phyloP scores from a whole-genome alignment of 1,284 basidiomycete species.

The Ustilago curta region DNA sequence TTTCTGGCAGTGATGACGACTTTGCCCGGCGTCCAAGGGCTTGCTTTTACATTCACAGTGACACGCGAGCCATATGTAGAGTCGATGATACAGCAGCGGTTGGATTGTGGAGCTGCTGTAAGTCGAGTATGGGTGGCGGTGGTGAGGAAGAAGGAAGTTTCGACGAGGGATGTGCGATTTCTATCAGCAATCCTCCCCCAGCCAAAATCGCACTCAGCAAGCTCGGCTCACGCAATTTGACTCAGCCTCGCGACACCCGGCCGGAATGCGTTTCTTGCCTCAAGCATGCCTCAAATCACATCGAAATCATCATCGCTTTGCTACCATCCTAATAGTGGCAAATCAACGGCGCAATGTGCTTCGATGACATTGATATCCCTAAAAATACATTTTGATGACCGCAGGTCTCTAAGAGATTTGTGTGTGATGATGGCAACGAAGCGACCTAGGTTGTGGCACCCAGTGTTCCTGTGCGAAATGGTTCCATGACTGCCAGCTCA shows the following conservation, averaged over 20 bases:
- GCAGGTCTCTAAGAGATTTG: background rate
- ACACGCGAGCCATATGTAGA: background rate
- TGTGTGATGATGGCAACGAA: no score
- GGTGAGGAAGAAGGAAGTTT: conserved; percentile 1
- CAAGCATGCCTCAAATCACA: no score
- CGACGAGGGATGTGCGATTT: background rate
- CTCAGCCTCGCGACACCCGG: conserved; percentile 13
- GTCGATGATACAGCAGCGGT: background rate
- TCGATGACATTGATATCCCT: conserved; percentile 6
- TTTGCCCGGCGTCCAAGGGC: conserved; percentile 6
- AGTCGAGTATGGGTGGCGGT: conserved; percentile 5
- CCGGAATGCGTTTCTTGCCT: conserved; percentile 8
- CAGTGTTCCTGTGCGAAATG: background rate
- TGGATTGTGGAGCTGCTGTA: conserved; percentile 1
- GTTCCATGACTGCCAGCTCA: background rate
- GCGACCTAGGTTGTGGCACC: background rate
- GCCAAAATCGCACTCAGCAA: background rate
- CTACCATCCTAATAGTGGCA: background rate
- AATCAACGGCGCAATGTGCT: background rate
- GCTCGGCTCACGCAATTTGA: background rate
- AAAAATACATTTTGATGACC: conserved; percentile 8
- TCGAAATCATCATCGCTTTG: background rate
- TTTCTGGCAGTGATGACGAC: background rate
- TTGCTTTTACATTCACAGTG: background rate
- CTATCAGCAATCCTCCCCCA: conserved; percentile 1